Conservation (phyloP, 208 protist genomes). For the Acanthamoeba royreba region DNA sequence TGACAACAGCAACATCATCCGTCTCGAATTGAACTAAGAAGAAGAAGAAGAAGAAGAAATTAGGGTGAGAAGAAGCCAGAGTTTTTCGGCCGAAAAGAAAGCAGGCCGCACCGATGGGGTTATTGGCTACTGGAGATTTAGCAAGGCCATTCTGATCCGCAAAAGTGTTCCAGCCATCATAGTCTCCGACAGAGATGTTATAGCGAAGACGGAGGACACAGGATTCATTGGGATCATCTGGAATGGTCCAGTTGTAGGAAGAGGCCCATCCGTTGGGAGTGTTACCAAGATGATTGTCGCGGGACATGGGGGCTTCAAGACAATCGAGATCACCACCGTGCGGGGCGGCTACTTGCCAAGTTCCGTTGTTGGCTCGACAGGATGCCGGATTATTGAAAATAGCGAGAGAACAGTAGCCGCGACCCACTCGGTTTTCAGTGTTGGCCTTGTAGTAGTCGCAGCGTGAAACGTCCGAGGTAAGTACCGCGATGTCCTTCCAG, state of each 20-base stretch:
- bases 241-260: conserved; percentile 73
- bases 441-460: conserved; percentile 76
- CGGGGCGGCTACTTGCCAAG: neutral
- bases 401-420: neutral
- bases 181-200: conserved; percentile 83
- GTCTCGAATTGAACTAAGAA: neutral
- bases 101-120: neutral
- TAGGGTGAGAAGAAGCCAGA: too few species aligned
- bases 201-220: conserved; percentile 83
- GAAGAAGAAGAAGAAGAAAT: too few species aligned
- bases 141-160: neutral
- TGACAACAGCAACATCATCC: neutral
- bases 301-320: conserved; percentile 49
- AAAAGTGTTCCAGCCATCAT: conserved; percentile 52
- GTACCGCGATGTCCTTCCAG: conserved; percentile 83
- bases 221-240: conserved; percentile 46
- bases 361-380: neutral
- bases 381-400: conserved; percentile 39
- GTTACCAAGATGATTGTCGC: conserved; percentile 86
- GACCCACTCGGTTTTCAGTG: conserved; percentile 74
- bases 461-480: conserved; percentile 67
- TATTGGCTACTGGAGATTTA: conserved; percentile 34
- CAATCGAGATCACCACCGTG: conserved; percentile 65
- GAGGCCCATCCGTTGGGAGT: neutral
- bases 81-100: too few species aligned